Percentiles rank a stretch among this genome's conserved stretches.
Conservation (phyloP, 2,329 filamentous ascomycete species). For the Diplocarpon rosae region DNA sequence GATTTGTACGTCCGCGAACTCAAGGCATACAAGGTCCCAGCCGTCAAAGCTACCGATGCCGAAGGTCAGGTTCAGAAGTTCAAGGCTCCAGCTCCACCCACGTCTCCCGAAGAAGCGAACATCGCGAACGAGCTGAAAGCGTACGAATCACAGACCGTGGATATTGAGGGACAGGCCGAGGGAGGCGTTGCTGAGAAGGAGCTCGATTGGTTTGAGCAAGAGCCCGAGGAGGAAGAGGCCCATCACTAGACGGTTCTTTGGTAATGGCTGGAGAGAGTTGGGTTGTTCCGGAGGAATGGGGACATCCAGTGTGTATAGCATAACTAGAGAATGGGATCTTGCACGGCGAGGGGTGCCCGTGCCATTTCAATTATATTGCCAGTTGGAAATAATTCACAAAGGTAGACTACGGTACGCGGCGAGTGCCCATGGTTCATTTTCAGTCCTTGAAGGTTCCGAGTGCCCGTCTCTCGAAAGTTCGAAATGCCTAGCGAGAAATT, state of each 20-base stretch:
- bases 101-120: conserved; percentile 87
- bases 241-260: conserved; percentile 20
- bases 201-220: conserved; percentile 74
- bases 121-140: conserved; percentile 84
- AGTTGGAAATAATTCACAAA: too few species aligned
- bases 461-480: background rate
- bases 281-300: conserved; percentile 1
- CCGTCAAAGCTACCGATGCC: conserved; percentile 75
- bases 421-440: background rate
- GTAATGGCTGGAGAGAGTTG: background rate
- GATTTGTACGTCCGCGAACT: conserved; percentile 96
- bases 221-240: conserved; percentile 41
- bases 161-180: conserved; percentile 79
- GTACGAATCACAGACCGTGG: conserved; percentile 89
- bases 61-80: conserved; percentile 90
- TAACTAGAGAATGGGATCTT: conserved; percentile 20
- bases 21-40: conserved; percentile 82
- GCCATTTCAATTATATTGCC: background rate
- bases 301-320: conserved; percentile 17
- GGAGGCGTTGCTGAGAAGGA: conserved; percentile 46
- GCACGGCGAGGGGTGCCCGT: conserved; percentile 12
- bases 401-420: background rate
- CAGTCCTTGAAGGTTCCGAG: background rate
- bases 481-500: too few species aligned
- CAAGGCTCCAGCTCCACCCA: conserved; percentile 64